A percentile compares a stretch with the other conserved stretches of the same genome.
Evolutionary conservation across 2,329 filamentous ascomycete genomes (phyloP).

Genomic region (Niveomyces coronatus): DNA sequence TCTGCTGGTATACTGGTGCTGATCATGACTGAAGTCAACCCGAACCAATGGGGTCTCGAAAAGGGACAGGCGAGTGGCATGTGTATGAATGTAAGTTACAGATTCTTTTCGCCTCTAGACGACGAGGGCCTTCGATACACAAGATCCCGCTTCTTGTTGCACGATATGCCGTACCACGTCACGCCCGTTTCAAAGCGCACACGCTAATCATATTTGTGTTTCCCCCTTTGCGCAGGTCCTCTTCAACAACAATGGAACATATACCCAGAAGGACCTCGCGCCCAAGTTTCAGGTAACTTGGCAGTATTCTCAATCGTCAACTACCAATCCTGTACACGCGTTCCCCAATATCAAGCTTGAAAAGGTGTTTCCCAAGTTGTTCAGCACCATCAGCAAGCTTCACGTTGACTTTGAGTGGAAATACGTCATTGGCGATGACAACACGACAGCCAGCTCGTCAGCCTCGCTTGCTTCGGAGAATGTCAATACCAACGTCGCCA

Average conservation of each 20-base stretch:
- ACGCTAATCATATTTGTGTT: too few species aligned
- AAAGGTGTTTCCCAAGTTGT: constrained; percentile 30
- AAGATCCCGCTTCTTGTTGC: neutral
- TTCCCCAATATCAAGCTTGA: constrained; percentile 44
- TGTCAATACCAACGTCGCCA: constrained; percentile 44
- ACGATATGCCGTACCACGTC: constrained; percentile 4
- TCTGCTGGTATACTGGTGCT: neutral
- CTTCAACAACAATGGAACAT: constrained; percentile 39
- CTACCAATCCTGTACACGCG: constrained; percentile 39
- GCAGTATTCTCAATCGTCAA: constrained; percentile 31
- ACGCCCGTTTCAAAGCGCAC: neutral
- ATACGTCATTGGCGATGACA: constrained; percentile 34
- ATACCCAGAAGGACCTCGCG: constrained; percentile 33
- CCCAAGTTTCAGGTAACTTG: constrained; percentile 43
- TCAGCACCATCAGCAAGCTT: constrained; percentile 29
- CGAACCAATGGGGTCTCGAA: constrained; percentile 43
- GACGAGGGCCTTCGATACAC: constrained; percentile 1
- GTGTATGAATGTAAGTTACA: constrained; percentile 41
- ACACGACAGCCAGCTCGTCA: constrained; percentile 22
- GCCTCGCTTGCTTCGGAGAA: constrained; percentile 22
- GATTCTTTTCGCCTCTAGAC: neutral
- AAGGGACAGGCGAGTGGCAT: constrained; percentile 27
- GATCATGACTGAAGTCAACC: constrained; percentile 33
- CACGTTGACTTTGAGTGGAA: constrained; percentile 38
- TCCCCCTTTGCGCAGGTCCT: constrained; percentile 30